Evolutionary conservation across 179 eudicot genomes (phyloP).

Genomic region (Silene coronaria): DNA sequence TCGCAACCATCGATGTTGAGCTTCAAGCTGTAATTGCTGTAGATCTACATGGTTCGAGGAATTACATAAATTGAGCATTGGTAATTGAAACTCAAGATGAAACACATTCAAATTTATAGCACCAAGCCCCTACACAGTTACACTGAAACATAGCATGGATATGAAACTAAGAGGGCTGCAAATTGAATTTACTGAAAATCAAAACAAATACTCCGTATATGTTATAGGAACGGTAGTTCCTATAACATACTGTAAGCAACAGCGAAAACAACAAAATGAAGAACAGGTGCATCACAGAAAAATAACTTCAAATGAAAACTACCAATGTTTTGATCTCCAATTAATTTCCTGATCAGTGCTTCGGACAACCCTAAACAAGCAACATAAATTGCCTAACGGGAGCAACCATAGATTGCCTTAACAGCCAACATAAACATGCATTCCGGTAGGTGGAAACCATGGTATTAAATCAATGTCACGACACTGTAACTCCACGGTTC

Average conservation of each 20-base stretch:
- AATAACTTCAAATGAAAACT: neutral
- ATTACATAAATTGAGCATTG: neutral
- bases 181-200: neutral
- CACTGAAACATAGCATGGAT: neutral
- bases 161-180: neutral
- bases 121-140: too few species aligned
- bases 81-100: neutral
- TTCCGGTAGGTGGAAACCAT: neutral
- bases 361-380: neutral
- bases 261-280: neutral
- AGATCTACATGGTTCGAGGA: constrained; percentile 31
- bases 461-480: neutral
- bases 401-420: neutral
- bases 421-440: too few species aligned
- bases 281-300: neutral
- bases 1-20: constrained; percentile 67
- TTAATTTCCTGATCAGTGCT: neutral
- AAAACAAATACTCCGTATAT: neutral
- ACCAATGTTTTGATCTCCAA: neutral
- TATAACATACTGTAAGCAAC: neutral
- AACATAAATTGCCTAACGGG: neutral
- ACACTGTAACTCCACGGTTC: neutral
- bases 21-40: constrained; percentile 40
- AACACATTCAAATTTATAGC: neutral
- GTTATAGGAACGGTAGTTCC: too few species aligned